phyloP scores from a whole-genome alignment of 257 asterid genomes.

The Rehmannia glutinosa region DNA sequence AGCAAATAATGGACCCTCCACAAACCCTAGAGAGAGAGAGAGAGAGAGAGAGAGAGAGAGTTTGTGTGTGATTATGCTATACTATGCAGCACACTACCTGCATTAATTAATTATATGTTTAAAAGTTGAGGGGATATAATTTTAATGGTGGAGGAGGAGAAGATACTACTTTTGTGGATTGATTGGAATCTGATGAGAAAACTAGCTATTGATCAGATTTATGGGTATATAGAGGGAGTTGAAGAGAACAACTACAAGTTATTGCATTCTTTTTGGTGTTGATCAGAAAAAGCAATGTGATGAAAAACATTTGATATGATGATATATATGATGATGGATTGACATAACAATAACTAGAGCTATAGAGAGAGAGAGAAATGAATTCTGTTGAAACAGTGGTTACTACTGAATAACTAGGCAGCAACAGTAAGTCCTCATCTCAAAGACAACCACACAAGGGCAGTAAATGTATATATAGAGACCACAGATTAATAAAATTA shows the following conservation, averaged over 20 bases:
- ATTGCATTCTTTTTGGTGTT: slow-evolving; percentile 15
- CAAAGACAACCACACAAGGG: neutral
- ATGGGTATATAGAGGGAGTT: too few species aligned
- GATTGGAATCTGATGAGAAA: slow-evolving; percentile 21
- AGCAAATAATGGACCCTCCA: slow-evolving; percentile 17
- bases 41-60: neutral
- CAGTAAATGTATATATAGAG: neutral
- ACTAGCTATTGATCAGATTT: too few species aligned
- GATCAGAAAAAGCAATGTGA: neutral
- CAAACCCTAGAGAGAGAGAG: slow-evolving; percentile 55
- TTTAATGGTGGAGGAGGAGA: slow-evolving; percentile 16
- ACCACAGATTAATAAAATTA: neutral
- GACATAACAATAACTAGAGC: neutral
- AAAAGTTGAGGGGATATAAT: neutral
- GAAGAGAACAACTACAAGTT: too few species aligned
- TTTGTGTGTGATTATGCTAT: too few species aligned
- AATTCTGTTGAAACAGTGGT: neutral
- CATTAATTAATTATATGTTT: too few species aligned
- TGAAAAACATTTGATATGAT: slow-evolving; percentile 10
- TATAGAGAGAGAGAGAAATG: neutral
- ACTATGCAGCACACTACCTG: neutral
- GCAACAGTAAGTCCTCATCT: slow-evolving; percentile 16
- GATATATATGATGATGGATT: slow-evolving; percentile 14
- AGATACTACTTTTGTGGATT: neutral
- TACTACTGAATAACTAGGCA: neutral